Evolutionary conservation across 1,284 basidiomycete species (phyloP).

Genomic region (Ceratobasidium sp.): DNA sequence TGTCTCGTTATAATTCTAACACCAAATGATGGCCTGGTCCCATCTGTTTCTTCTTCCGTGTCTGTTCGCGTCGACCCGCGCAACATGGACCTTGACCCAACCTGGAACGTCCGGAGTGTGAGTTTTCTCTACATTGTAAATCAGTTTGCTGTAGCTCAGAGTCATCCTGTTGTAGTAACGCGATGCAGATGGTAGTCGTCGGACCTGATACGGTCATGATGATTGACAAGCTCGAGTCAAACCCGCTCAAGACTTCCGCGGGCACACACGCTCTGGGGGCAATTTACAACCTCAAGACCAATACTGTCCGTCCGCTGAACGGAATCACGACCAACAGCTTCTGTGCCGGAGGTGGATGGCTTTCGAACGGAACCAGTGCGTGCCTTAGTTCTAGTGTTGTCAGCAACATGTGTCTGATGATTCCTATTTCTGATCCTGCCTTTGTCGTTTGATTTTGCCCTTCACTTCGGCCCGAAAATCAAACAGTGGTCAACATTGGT

Average conservation of each 20-base stretch:
- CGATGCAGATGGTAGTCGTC: conserved; percentile 32
- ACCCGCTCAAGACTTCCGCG: conserved; percentile 60
- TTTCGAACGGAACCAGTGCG: conserved; percentile 77
- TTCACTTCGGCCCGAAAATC: neutral
- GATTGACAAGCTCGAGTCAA: conserved; percentile 88
- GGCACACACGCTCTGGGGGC: conserved; percentile 70
- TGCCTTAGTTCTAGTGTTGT: conserved; percentile 59
- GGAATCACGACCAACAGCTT: conserved; percentile 62
- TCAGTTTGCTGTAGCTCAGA: neutral
- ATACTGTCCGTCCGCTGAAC: conserved; percentile 70
- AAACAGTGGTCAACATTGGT: conserved; percentile 62
- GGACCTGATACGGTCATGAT: conserved; percentile 56
- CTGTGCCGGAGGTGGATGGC: conserved; percentile 63
- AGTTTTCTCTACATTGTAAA: neutral
- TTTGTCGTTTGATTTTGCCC: neutral
- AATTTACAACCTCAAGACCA: conserved; percentile 66
- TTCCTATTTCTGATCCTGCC: neutral
- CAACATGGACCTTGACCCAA: conserved; percentile 37
- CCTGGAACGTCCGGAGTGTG: conserved; percentile 41
- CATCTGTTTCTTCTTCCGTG: conserved; percentile 23
- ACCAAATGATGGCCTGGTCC: conserved; percentile 17
- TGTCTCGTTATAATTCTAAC: neutral
- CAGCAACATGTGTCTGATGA: no score
- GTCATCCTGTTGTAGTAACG: neutral
- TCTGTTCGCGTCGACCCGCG: conserved; percentile 36